Evolutionary conservation across 441 rosid species (phyloP).

Genomic region (Adansonia grandidieri): DNA sequence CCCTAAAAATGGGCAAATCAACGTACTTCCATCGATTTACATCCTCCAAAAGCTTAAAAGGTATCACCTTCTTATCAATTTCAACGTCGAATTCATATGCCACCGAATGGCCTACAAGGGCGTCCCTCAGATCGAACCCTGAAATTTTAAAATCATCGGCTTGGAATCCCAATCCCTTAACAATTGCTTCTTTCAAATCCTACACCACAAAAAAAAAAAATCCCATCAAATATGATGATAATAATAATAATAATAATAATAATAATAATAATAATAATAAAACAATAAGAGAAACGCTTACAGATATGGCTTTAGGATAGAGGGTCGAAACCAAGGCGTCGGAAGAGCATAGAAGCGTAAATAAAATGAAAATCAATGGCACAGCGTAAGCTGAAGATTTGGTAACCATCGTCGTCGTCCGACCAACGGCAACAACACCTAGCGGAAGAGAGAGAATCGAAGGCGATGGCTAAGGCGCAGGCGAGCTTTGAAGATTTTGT

Average conservation of each 20-base stretch:
- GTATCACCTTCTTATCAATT: conserved; percentile 65
- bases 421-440: conserved; percentile 5
- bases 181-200: conserved; percentile 91
- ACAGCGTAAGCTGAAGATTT: conserved; percentile 19
- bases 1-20: conserved; percentile 76
- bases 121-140: conserved; percentile 79
- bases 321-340: conserved; percentile 48
- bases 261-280: neutral
- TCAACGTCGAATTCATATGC: conserved; percentile 81
- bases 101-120: conserved; percentile 81
- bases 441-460: neutral
- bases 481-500: neutral
- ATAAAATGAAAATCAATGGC: conserved; percentile 40
- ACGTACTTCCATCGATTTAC: conserved; percentile 85
- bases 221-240: neutral
- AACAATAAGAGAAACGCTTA: conserved; percentile 31
- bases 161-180: conserved; percentile 78
- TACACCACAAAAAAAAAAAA: conserved; percentile 26
- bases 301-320: conserved; percentile 77
- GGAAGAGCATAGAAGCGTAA: conserved; percentile 38
- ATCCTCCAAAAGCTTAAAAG: conserved; percentile 86
- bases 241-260: too few relatives aligned
- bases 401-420: conserved; percentile 30
- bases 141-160: conserved; percentile 72
- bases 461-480: neutral